These are phyloP conservation scores for Berberis thunbergii DNA, from an alignment of 164 flowering plant species.

Conservation along the genomic window DNA sequence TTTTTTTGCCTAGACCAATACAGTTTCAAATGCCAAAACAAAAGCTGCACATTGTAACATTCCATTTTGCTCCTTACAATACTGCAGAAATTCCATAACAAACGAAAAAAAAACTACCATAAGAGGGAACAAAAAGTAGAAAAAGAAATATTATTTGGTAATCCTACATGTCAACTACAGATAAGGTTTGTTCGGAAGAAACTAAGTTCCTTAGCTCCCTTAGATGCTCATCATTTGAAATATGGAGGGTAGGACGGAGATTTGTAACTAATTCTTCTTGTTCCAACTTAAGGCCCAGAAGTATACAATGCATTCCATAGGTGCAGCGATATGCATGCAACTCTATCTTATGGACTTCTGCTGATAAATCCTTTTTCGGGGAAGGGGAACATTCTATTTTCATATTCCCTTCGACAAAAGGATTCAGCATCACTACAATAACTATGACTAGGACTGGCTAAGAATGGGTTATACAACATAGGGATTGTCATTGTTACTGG, in stretches of 20 bases:
- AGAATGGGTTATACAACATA: conserved; percentile 17
- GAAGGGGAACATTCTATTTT: conserved; percentile 28
- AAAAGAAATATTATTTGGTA: conserved; percentile 1
- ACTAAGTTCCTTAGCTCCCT: conserved; percentile 64
- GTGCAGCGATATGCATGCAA: conserved; percentile 83
- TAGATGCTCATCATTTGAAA: conserved; percentile 94
- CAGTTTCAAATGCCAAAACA: conserved; percentile 12
- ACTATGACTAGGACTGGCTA: conserved; percentile 21
- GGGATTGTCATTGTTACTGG: conserved; percentile 26
- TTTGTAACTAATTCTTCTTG: conserved; percentile 72
- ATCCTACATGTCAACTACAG: conserved; percentile 16
- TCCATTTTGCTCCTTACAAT: conserved; percentile 27
- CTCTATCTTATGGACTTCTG: conserved; percentile 67
- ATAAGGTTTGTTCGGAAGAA: conserved; percentile 37
- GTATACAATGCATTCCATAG: conserved; percentile 75
- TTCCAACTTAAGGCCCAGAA: conserved; percentile 91
- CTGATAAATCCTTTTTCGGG: conserved; percentile 35
- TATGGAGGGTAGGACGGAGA: conserved; percentile 71
- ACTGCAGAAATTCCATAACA: conserved; percentile 7
- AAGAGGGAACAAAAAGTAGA: conserved; percentile 1
- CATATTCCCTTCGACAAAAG: conserved; percentile 25
- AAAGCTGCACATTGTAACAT: conserved; percentile 14
- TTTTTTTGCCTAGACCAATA: conserved; percentile 12
- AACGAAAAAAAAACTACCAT: conserved; percentile 8
- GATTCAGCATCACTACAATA: conserved; percentile 64